Evolutionary conservation across 208 protist genomes (phyloP), one percentile per base, ranked within the genome.

Genomic region (Leishmania mexicana): DNA sequence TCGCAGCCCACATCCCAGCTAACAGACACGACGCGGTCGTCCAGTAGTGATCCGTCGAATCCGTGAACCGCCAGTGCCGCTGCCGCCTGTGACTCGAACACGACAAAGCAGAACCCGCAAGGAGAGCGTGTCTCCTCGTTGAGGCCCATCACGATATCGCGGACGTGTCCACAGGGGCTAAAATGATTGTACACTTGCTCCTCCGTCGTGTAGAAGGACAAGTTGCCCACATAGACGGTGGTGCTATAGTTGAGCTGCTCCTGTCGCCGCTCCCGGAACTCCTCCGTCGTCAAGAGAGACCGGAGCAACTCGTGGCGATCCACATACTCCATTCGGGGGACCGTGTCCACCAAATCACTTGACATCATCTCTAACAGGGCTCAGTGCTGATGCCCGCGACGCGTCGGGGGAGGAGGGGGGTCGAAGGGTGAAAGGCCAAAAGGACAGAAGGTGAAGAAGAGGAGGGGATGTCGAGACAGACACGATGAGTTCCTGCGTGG

Each of bases 101-200:
- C 99, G 49, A 99, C 93, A 91, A 99, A 99, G 89, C 98, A 99
- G 85, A 99, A 99, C 13, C 99, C 99, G 85, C 99, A 99, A 11
- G 99, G 99, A 5, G 97, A 99, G 70, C 95, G 96, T 15, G 90
- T 96, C 13, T 88, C 64, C 38, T 98, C 92, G 82, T 99, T 99
- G 28, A 99, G 90, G 45, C 99, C 99, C 98, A 99, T 99, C 24
- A 99, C 95, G 51, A 99, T 90, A 57, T 99, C 96, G 53, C 99
- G 98, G 38, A 99, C 91, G 35, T 96, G 94, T 31, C 99, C 99
- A 84, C 87, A 96, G 31, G 92, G 79, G 11, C 86, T 75, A 87
- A 99, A 99, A 82, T 99, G 89, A 77, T 95, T 93, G 80, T 98
- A 93, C 57, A 99, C 87, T 85, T 99, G 99, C 67, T 96, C 92